These are phyloP conservation scores for Periconia digitata DNA, from an alignment of 2,329 filamentous ascomycete species.

Conservation along the genomic window DNA sequence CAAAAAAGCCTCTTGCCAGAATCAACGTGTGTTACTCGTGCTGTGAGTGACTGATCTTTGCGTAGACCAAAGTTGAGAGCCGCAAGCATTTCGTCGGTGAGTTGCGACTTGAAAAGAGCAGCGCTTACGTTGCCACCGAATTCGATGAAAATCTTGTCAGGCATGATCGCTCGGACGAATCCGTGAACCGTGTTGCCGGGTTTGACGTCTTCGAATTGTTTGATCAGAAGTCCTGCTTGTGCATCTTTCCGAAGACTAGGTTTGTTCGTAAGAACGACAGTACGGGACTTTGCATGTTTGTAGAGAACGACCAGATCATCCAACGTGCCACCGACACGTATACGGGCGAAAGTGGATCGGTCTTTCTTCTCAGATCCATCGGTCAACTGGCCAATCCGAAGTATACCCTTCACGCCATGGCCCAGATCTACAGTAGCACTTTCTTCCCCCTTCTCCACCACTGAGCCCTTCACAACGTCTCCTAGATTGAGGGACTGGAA, in stretches of 20 bases:
- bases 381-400: conserved; percentile 77
- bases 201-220: conserved; percentile 69
- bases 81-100: conserved; percentile 68
- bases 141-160: conserved; percentile 82
- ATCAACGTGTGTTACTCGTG: conserved; percentile 73
- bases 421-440: conserved; percentile 69
- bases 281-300: conserved; percentile 75
- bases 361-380: conserved; percentile 84
- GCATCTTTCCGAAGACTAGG: conserved; percentile 76
- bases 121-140: conserved; percentile 78
- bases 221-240: conserved; percentile 71
- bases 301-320: conserved; percentile 82
- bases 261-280: conserved; percentile 79
- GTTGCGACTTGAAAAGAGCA: conserved; percentile 75
- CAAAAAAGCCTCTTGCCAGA: conserved; percentile 69
- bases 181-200: conserved; percentile 71
- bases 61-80: conserved; percentile 77
- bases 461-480: conserved; percentile 73
- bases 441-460: conserved; percentile 49
- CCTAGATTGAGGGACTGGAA: conserved; percentile 75
- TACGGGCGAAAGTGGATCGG: conserved; percentile 73
- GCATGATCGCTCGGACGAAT: conserved; percentile 82
- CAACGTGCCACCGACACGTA: conserved; percentile 81
- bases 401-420: conserved; percentile 72
- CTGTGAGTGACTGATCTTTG: conserved; percentile 73